Evolutionary conservation across 2,329 filamentous ascomycete species (phyloP), one percentile per base, ranked within the genome.

Genomic region (Alternaria alternata): DNA sequence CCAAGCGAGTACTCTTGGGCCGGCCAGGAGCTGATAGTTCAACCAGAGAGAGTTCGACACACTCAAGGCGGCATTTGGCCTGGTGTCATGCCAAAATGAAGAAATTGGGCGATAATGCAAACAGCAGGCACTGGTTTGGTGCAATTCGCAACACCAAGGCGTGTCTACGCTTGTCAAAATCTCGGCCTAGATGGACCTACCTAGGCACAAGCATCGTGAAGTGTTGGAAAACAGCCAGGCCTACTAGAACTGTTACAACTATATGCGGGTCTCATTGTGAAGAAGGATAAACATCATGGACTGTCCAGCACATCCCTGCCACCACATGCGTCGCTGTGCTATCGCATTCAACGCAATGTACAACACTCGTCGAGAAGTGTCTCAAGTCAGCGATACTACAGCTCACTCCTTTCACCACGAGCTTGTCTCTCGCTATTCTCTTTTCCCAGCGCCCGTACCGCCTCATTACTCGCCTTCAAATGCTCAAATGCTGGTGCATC

Each of bases 401-500:
- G 47, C 39, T 65, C 65, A 46, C 36, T 63, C n/a, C 63, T 56
- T 18, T 46, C 51, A 16, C 43, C 38, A 26, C 14, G 16, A 4
- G 4, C 20, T 3, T 28, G 1, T 32, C 18, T n/a, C 9, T 34
- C 24, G 11, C 20, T 22, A 34, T n/a, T 4, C 2, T 4, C n/a
- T 12, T 5, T 30, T 3, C 24, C 36, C 42, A 57, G 39, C 0
- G 12, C 28, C 7, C n/a, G 42, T 14, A 69, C 6, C 2, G 49
- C 62, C 24, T 64, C 39, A 20, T 62, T 68, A 14, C 63, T 53
- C 4, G 81, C 80, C 67, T 77, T 77, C 54, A 86, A 63, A 57
- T 80, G 82, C 54, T 61, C 48, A n/a, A 70, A 78, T 4, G 63
- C 53, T 2, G 67, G 57, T 16, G 68, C 70, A 64, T 93, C 90